Percentiles rank a stretch among this genome's conserved stretches.
Evolutionary conservation across 306 rosid species (phyloP).

Genomic region (Astragalus glycyphyllos): DNA sequence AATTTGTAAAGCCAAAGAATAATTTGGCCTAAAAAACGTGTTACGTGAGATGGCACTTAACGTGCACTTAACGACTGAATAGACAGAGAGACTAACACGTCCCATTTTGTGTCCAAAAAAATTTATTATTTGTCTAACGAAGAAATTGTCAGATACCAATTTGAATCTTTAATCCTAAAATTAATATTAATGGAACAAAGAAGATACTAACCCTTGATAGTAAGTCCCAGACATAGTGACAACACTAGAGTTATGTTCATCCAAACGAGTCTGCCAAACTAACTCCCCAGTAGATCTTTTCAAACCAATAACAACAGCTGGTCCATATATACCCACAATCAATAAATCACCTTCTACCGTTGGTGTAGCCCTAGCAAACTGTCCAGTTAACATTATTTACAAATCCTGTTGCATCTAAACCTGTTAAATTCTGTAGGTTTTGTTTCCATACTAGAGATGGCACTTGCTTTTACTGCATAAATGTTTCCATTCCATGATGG

Average conservation of each 20-base stretch:
- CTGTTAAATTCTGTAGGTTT: constrained; percentile 48
- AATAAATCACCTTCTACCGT: constrained; percentile 39
- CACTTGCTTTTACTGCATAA: constrained; percentile 47
- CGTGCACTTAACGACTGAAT: too few relatives aligned
- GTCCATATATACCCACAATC: constrained; percentile 53
- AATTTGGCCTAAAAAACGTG: too few relatives aligned
- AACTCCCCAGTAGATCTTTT: constrained; percentile 53
- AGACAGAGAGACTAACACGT: too few relatives aligned
- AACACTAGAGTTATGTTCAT: constrained; percentile 33
- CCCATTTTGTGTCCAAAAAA: too few relatives aligned
- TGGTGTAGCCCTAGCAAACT: constrained; percentile 59
- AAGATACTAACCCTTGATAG: constrained; percentile 50
- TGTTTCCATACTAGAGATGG: constrained; percentile 43
- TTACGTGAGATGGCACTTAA: too few relatives aligned
- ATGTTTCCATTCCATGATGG: too few relatives aligned
- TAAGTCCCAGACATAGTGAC: constrained; percentile 72
- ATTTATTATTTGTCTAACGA: too few relatives aligned
- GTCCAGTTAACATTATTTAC: constrained; percentile 47
- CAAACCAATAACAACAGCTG: constrained; percentile 59
- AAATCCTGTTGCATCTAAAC: constrained; percentile 49
- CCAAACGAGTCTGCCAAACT: constrained; percentile 55
- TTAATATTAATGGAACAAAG: background rate
- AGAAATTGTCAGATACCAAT: too few relatives aligned
- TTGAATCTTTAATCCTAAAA: too few relatives aligned
- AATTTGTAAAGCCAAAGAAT: too few relatives aligned